Evolutionary conservation across 192 early-diverging fungal genomes (phyloP).

Genomic region (Chytriomyces sp.): DNA sequence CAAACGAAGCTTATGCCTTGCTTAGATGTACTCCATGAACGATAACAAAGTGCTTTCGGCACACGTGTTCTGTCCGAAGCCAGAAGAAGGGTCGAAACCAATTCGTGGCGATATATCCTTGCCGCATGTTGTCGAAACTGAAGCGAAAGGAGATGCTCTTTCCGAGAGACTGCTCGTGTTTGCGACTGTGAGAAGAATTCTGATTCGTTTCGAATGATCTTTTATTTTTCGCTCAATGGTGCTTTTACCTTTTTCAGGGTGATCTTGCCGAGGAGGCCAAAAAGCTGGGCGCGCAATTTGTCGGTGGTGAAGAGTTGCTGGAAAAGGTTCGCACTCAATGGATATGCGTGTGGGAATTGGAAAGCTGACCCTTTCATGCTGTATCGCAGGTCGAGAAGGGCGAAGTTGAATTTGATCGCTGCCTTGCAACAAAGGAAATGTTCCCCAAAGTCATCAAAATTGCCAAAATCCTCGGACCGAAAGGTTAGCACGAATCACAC

Average conservation of each 20-base stretch:
- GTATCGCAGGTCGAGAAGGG: conserved; percentile 49
- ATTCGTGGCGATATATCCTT: conserved; percentile 81
- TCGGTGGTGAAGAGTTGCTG: conserved; percentile 88
- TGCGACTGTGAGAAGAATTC: conserved; percentile 61
- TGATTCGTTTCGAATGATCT: conserved; percentile 5
- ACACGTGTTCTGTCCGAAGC: conserved; percentile 45
- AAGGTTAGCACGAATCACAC: conserved; percentile 45
- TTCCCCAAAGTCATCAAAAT: conserved; percentile 86
- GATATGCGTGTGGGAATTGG: not conserved
- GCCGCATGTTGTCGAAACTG: conserved; percentile 64
- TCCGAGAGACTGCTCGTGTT: conserved; percentile 72
- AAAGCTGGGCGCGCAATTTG: conserved; percentile 78
- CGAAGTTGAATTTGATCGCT: conserved; percentile 79
- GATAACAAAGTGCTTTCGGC: conserved; percentile 38
- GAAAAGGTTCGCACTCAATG: conserved; percentile 53
- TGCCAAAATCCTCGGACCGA: conserved; percentile 88
- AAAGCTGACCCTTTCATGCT: not conserved
- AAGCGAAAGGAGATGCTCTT: conserved; percentile 34
- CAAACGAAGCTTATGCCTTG: not conserved
- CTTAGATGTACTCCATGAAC: conserved; percentile 43
- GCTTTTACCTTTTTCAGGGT: conserved; percentile 50
- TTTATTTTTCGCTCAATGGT: not conserved
- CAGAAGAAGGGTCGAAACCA: conserved; percentile 79
- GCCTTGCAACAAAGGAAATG: conserved; percentile 87
- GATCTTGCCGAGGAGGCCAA: conserved; percentile 80